Evolutionary conservation across 495 filamentous ascomycete species (phyloP).

Genomic region (Penicillium egyptiacum): DNA sequence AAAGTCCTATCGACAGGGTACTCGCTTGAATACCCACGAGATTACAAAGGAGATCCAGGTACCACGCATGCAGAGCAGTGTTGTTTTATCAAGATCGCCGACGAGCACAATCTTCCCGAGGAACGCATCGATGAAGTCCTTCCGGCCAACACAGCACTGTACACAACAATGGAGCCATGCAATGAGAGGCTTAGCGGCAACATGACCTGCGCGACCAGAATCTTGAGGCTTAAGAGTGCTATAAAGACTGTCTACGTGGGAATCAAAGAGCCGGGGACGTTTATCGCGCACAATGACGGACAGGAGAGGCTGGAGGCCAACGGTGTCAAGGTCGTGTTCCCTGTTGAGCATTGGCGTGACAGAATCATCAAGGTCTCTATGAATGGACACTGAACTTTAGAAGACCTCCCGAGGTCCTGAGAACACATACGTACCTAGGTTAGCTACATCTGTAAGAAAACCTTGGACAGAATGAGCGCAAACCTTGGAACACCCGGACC

Average conservation of each 20-base stretch:
- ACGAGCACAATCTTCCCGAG: conserved; percentile 39
- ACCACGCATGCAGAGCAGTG: conserved; percentile 48
- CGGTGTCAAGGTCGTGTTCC: conserved; percentile 21
- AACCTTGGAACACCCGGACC: too few species aligned
- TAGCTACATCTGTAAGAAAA: too few species aligned
- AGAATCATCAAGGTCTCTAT: conserved; percentile 27
- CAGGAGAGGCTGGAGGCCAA: conserved; percentile 26
- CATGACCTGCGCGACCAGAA: conserved; percentile 27
- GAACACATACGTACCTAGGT: too few species aligned
- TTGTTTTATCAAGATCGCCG: conserved; percentile 50
- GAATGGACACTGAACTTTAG: conserved; percentile 25
- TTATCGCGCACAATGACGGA: conserved; percentile 29
- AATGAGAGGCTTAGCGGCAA: conserved; percentile 35
- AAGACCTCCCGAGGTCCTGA: too few species aligned
- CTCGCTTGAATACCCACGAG: conserved; percentile 33
- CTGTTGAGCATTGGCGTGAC: conserved; percentile 28
- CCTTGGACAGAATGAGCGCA: neutral
- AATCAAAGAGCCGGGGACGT: conserved; percentile 34
- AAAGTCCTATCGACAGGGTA: conserved; percentile 29
- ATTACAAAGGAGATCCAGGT: conserved; percentile 37
- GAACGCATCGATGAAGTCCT: conserved; percentile 39
- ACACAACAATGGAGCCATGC: conserved; percentile 41
- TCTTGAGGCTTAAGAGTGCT: conserved; percentile 26
- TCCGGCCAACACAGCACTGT: conserved; percentile 36
- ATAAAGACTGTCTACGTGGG: conserved; percentile 34